Evolutionary conservation across 805 yeast genomes (phyloP).

Genomic region (Huiozyma sinensis): DNA sequence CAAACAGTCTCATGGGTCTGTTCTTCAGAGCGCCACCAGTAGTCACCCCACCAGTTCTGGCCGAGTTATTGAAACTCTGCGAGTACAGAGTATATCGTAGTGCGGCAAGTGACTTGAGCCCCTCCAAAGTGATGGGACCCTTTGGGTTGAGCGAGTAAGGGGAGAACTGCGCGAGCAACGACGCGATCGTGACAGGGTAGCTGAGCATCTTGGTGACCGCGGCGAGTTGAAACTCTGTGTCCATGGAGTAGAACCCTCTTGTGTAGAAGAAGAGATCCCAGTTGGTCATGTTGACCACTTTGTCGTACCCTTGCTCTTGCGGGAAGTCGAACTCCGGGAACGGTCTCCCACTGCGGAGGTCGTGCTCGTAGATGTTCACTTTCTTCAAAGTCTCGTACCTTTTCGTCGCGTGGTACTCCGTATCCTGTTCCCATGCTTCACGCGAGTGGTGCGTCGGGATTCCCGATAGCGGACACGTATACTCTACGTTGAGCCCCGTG

Average conservation of each 20-base stretch:
- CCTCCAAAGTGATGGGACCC: slow-evolving; percentile 86
- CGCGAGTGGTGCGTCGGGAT: slow-evolving; percentile 90
- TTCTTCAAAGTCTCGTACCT: slow-evolving; percentile 67
- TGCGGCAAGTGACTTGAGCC: slow-evolving; percentile 88
- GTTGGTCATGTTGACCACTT: slow-evolving; percentile 59
- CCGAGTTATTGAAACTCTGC: slow-evolving; percentile 5
- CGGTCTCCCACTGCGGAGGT: slow-evolving; percentile 82
- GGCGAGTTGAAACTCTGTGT: slow-evolving; percentile 90
- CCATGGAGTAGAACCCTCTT: slow-evolving; percentile 89
- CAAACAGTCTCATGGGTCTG: slow-evolving; percentile 80
- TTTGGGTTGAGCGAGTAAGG: slow-evolving; percentile 75
- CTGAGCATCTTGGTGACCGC: slow-evolving; percentile 90
- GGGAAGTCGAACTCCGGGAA: slow-evolving; percentile 97
- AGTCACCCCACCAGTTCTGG: no score
- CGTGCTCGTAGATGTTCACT: slow-evolving; percentile 91
- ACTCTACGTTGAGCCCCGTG: slow-evolving; percentile 67
- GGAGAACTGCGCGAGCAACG: slow-evolving; percentile 71
- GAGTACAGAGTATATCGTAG: slow-evolving; percentile 84
- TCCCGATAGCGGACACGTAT: slow-evolving; percentile 87
- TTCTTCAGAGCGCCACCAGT: slow-evolving; percentile 35
- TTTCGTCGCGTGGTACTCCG: slow-evolving; percentile 54
- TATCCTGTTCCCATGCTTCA: slow-evolving; percentile 82
- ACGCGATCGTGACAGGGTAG: slow-evolving; percentile 83
- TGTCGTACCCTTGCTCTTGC: slow-evolving; percentile 62
- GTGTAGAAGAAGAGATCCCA: slow-evolving; percentile 96